phyloP scores from a whole-genome alignment of 257 asterid genomes.

The Apocynum venetum region DNA sequence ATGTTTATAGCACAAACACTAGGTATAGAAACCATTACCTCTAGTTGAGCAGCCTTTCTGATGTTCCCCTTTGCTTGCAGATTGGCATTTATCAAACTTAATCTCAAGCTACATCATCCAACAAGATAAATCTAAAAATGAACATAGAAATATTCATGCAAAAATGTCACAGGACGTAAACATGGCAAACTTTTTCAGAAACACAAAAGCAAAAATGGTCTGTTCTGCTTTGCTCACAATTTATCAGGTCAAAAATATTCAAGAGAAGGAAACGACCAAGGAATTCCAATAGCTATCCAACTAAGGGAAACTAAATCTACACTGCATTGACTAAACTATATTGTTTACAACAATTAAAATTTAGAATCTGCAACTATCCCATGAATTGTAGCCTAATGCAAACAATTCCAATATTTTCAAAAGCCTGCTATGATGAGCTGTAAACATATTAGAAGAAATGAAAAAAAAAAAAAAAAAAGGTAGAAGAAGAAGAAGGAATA shows the following conservation, averaged over 20 bases:
- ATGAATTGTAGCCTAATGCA: not conserved
- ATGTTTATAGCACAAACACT: not conserved
- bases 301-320: not conserved
- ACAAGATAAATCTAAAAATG: not conserved
- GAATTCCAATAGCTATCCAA: not conserved
- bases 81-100: slow-evolving; percentile 71
- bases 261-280: not conserved
- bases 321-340: not conserved
- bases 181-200: not conserved
- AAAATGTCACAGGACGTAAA: no score
- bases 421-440: not conserved
- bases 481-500: not conserved
- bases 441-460: not conserved
- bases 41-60: slow-evolving; percentile 78
- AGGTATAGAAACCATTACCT: slow-evolving; percentile 40
- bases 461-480: no score
- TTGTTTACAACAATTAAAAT: not conserved
- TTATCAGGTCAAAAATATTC: not conserved
- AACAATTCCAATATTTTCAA: not conserved
- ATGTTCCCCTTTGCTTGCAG: slow-evolving; percentile 83
- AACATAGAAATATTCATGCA: not conserved
- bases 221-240: not conserved
- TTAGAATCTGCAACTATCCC: not conserved
- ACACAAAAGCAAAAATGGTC: not conserved
- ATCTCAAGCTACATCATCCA: slow-evolving; percentile 48